Evolutionary conservation across 148 eudicot genomes (phyloP), one percentile per base, ranked within the genome.

Genomic region (Beta vulgaris): DNA sequence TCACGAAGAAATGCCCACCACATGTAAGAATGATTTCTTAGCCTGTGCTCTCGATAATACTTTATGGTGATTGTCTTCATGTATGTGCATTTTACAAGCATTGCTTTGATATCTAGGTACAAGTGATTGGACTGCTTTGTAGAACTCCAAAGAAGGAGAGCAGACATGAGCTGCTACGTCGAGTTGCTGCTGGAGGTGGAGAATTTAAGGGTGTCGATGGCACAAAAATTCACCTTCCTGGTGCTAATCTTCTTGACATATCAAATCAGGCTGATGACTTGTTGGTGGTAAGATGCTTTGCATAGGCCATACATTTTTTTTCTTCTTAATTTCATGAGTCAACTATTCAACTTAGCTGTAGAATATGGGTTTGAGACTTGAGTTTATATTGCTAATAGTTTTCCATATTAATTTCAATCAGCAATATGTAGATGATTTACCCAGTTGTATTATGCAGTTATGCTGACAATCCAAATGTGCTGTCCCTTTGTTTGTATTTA

Each of bases 221-320:
- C 69, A 86, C 97, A 13, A 90, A 95, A 85, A 87, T 95, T 82
- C 97, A 95, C 79, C 97, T 95, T 83, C 98, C 98, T 58, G 96
- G 90, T 68, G 90, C 97, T 68, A 95, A 95, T 81, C 83, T 95
- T 32, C 90, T 88, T 81, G 98, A 94, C 35, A 92, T 95, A 84
- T 93, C 97, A 72, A 92, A 90, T 82, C 98, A 95, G 85, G 98
- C 98, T 75, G 98, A 95, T 81, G 98, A 95, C 78, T 80, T 95
- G 65, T 82, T 92, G 43, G 97, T 92, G 97, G 98, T 92, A 70
- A 79, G 29, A 54, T 54, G 37, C 37, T 15, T 15, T 72, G 53
- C 57, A 59, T 10, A 31, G 32, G 62, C 80, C 34, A 35, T 81
- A 16, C 35, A 73, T 16, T 54, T 74, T 36, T 44, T 34, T 63